A percentile compares a stretch with the other conserved stretches of the same genome.
These are phyloP conservation scores for Naegleria fowleri DNA, from an alignment of 208 protist genomes.

Conservation along the genomic window DNA sequence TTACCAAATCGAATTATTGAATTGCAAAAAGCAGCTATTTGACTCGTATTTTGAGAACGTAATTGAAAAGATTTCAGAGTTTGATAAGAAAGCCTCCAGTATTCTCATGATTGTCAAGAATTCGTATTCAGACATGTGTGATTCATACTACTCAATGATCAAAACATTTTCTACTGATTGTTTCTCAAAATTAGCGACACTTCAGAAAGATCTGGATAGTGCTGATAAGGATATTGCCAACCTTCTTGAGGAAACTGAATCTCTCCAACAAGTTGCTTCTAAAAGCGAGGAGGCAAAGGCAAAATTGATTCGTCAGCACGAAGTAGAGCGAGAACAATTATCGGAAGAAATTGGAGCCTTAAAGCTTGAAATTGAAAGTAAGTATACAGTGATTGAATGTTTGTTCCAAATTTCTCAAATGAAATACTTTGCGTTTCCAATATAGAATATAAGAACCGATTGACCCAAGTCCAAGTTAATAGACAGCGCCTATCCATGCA, in stretches of 20 bases:
- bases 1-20: background rate
- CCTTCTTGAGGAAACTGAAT: constrained; percentile 5
- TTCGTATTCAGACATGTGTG: background rate
- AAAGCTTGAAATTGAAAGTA: constrained; percentile 48
- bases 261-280: background rate
- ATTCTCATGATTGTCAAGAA: background rate
- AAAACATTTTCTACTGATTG: background rate
- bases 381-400: no score
- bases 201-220: background rate
- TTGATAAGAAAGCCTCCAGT: background rate
- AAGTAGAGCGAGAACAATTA: constrained; percentile 37
- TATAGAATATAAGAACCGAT: constrained; percentile 39
- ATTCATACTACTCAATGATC: background rate
- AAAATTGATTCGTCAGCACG: background rate
- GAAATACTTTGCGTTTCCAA: background rate
- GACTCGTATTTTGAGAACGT: background rate
- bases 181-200: background rate
- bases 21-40: background rate
- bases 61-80: background rate
- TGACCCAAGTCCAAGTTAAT: constrained; percentile 38
- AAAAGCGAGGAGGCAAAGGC: background rate
- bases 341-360: constrained; percentile 47
- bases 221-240: background rate
- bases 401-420: no score
- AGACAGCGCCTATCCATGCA: constrained; percentile 4